These are phyloP conservation scores for Boletus sp. DNA, from an alignment of 1,284 basidiomycete genomes.

Conservation along the genomic window DNA sequence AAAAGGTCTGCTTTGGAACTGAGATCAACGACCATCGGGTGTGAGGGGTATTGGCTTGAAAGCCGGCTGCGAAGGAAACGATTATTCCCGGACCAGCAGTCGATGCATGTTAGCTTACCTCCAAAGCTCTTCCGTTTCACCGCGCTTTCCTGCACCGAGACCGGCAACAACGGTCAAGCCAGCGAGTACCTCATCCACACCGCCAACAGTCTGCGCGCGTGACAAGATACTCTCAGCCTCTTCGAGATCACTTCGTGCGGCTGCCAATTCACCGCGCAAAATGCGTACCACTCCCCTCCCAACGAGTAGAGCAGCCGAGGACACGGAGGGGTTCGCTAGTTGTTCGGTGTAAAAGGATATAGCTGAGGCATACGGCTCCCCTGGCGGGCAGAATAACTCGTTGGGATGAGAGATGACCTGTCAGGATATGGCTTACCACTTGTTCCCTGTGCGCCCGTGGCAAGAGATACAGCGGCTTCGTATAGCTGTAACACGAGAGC, in stretches of 20 bases:
- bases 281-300: conserved; percentile 83
- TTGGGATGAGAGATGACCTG: background rate
- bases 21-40: conserved; percentile 68
- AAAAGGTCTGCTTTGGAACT: conserved; percentile 60
- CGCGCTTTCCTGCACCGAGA: conserved; percentile 53
- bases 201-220: conserved; percentile 22
- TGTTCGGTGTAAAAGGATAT: conserved; percentile 91
- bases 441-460: conserved; percentile 67
- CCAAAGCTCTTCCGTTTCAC: conserved; percentile 62
- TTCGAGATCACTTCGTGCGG: conserved; percentile 80
- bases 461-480: conserved; percentile 82
- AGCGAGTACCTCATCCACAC: conserved; percentile 59
- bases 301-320: conserved; percentile 72
- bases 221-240: conserved; percentile 57
- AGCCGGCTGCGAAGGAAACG: conserved; percentile 48
- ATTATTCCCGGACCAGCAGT: background rate
- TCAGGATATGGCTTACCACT: conserved; percentile 18
- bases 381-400: conserved; percentile 10
- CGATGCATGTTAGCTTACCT: conserved; percentile 41
- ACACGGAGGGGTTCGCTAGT: conserved; percentile 77
- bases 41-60: conserved; percentile 51
- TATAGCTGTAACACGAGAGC: conserved; percentile 85
- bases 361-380: conserved; percentile 57
- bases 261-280: conserved; percentile 74
- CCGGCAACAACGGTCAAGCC: conserved; percentile 65